phyloP scores from a whole-genome alignment of 345 rosid genomes.

The Eucalyptus marginata region DNA sequence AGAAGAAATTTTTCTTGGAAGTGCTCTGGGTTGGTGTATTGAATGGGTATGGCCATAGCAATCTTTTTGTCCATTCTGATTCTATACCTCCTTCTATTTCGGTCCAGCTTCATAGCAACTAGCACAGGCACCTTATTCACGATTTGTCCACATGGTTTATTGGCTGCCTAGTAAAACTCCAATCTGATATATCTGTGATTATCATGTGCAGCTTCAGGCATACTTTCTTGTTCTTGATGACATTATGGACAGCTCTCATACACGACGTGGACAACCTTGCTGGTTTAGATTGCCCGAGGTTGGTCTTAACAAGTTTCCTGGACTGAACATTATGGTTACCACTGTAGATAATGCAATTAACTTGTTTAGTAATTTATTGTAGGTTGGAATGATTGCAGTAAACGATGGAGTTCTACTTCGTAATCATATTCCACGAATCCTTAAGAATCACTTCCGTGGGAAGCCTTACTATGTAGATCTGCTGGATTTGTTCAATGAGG shows the following conservation, averaged over 20 bases:
- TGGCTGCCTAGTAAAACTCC: not conserved
- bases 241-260: slow-evolving; percentile 74
- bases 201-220: slow-evolving; percentile 61
- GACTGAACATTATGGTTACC: not conserved
- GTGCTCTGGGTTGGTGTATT: slow-evolving; percentile 84
- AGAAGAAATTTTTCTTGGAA: slow-evolving; percentile 52
- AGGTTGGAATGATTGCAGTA: slow-evolving; percentile 75
- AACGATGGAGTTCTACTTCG: slow-evolving; percentile 41
- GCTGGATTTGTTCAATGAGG: slow-evolving; percentile 53
- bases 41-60: slow-evolving; percentile 55
- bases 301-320: not conserved
- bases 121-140: not conserved
- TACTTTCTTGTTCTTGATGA: slow-evolving; percentile 74
- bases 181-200: not conserved
- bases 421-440: slow-evolving; percentile 37
- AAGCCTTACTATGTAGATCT: slow-evolving; percentile 42
- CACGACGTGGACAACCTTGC: slow-evolving; percentile 82
- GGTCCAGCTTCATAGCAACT: not conserved
- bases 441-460: slow-evolving; percentile 34
- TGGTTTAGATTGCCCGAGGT: slow-evolving; percentile 82
- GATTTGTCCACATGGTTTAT: not conserved
- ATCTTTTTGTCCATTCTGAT: not conserved
- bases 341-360: not conserved
- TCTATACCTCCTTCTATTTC: not conserved
- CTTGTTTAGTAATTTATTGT: not conserved